A percentile compares a stretch with the other conserved stretches of the same genome.
These are phyloP conservation scores for Auricularia heimuer DNA, from an alignment of 768 basidiomycete genomes.

Conservation along the genomic window DNA sequence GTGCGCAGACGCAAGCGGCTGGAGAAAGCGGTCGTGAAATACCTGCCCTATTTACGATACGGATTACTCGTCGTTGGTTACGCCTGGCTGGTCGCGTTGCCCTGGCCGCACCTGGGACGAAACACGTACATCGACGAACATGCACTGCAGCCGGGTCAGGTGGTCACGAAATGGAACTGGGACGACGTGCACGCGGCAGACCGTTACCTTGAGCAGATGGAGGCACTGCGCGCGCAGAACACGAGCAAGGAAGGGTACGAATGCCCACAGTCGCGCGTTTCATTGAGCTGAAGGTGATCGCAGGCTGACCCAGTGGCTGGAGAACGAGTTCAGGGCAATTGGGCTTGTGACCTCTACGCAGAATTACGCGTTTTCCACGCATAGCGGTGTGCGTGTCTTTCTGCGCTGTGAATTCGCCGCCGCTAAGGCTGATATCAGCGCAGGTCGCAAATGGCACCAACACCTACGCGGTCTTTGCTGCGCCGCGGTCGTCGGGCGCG, in stretches of 20 bases:
- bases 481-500: constrained; percentile 85
- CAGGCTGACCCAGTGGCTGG: constrained; percentile 59
- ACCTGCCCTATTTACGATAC: constrained; percentile 23
- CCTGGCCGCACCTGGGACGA: constrained; percentile 52
- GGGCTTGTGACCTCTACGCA: constrained; percentile 68
- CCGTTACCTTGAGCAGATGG: constrained; percentile 60
- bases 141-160: constrained; percentile 91
- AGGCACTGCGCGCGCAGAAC: constrained; percentile 51
- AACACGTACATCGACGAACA: constrained; percentile 89
- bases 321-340: constrained; percentile 56
- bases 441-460: constrained; percentile 61
- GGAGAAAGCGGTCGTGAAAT: not conserved
- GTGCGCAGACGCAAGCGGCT: not conserved
- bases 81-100: constrained; percentile 76
- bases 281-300: not conserved
- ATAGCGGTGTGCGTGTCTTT: constrained; percentile 36
- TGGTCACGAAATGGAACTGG: constrained; percentile 90
- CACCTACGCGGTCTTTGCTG: constrained; percentile 69
- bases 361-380: constrained; percentile 47
- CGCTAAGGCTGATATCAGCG: not conserved
- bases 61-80: constrained; percentile 56
- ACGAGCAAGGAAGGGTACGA: constrained; percentile 63
- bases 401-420: not conserved
- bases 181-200: constrained; percentile 82
- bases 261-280: not conserved